Base-by-base conservation (phyloP, 106 monocot genomes). In the Agapanthus africanus region DNA sequence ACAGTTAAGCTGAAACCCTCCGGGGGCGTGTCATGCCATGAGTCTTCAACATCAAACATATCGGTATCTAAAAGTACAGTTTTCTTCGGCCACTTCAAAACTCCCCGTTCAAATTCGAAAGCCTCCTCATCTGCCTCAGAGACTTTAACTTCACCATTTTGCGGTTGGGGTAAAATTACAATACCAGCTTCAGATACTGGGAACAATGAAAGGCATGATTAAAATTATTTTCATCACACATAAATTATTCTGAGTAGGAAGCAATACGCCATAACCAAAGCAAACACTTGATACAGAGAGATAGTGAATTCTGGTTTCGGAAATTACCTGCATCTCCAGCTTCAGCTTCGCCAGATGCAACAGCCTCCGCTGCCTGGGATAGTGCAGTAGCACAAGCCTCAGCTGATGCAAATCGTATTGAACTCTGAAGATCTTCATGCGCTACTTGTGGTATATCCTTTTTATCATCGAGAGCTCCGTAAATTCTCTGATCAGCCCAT, bases 11-110 rank as follows among this genome's bases (percentile, higher is more conserved):
- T 78, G 65, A 93, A 99, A 54, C 90, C 93, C 61, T 90, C 93
- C 30, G 99, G 99, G 41, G 93, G 85, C 19, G 90, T 84, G 54
- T 99, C 93, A 72, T 99, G 90, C 99, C 85, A 93, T 1, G 90
- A 90, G 57, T 99, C 99, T 47, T 90, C 87, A 7, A 87, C 83
- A 16, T 83, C 85, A 77, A 99, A 99, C 81, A 81, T 67, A 64
- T 93, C 85, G 23, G 93, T 85, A n/a, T 99, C 90, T 74, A 93
- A 79, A 73, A 99, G 79, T 40, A 99, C 81, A 67, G 90, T 76
- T 59, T 99, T 99, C 75, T 73, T 85, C 4, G 99, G 93, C 99
- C 99, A 99, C 71, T 93, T 93, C n/a, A 74, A 70, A 76, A 63
- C 27, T 28, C 69, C 88, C 28, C 40, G 69, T 50, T 82, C 82